These are phyloP conservation scores for Glaciozyma antarctica DNA, from an alignment of 768 basidiomycete genomes.

Conservation along the genomic window DNA sequence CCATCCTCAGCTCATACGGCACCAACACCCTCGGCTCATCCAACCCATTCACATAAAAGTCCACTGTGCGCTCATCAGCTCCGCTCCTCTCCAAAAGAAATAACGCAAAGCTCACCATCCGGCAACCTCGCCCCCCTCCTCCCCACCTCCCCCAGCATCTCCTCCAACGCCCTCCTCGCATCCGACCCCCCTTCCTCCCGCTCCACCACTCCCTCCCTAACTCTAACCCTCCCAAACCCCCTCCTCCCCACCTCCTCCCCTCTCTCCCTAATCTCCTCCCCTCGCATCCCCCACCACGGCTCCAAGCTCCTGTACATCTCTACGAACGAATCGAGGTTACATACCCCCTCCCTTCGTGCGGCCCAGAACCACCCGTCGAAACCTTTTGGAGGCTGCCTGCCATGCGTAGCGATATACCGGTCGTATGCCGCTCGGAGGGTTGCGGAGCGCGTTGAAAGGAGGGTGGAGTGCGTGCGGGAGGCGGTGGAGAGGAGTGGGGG, in stretches of 20 bases:
- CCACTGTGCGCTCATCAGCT: constrained; percentile 1
- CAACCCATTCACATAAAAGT: constrained; percentile 14
- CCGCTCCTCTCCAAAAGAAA: too few relatives aligned
- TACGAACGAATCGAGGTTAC: constrained; percentile 8
- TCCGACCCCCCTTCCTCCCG: background rate
- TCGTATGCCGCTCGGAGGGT: constrained; percentile 1
- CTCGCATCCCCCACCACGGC: constrained; percentile 7
- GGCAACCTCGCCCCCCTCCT: background rate
- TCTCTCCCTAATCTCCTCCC: constrained; percentile 4
- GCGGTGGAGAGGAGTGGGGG: constrained; percentile 4
- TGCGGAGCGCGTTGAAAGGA: background rate
- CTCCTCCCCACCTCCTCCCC: background rate
- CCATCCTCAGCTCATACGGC: constrained; percentile 2
- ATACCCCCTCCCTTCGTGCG: background rate
- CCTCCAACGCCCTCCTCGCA: constrained; percentile 4
- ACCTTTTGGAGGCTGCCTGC: constrained; percentile 1
- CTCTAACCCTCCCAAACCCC: background rate
- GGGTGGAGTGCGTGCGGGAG: background rate
- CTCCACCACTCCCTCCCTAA: background rate
- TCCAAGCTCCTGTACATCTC: constrained; percentile 3
- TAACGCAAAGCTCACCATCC: background rate
- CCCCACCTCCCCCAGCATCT: background rate
- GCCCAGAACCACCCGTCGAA: constrained; percentile 9
- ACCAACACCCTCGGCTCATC: constrained; percentile 14
- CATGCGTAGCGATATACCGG: background rate